phyloP scores from a whole-genome alignment of 768 basidiomycete genomes.

The Polyporus arcularius region DNA sequence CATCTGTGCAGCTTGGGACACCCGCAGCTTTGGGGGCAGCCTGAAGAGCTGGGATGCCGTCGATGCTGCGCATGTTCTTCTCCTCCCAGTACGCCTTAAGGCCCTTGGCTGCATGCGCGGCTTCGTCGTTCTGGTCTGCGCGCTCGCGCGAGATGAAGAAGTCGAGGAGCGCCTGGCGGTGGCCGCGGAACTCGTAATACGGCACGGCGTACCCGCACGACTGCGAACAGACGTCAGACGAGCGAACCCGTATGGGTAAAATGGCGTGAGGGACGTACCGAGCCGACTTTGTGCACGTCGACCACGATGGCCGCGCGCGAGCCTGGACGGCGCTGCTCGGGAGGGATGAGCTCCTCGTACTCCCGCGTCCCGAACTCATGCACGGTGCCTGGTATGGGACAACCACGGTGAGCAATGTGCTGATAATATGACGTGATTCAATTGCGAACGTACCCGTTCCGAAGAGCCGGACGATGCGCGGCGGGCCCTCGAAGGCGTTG shows the following conservation, averaged over 20 bases:
- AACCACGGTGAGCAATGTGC: not conserved
- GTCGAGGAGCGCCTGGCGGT: slow-evolving; percentile 54
- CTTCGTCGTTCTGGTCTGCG: slow-evolving; percentile 35
- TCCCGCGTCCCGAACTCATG: slow-evolving; percentile 66
- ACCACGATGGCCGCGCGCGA: slow-evolving; percentile 63
- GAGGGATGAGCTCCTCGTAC: slow-evolving; percentile 53
- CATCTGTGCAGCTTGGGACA: not conserved
- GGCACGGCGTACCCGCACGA: slow-evolving; percentile 71
- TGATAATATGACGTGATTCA: too few species aligned
- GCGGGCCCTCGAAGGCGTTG: slow-evolving; percentile 59
- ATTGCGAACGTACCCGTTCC: slow-evolving; percentile 47
- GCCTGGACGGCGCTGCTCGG: slow-evolving; percentile 49
- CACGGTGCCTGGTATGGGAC: slow-evolving; percentile 44
- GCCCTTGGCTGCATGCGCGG: slow-evolving; percentile 37
- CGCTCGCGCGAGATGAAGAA: slow-evolving; percentile 47
- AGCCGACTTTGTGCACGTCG: slow-evolving; percentile 60
- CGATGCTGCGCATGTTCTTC: slow-evolving; percentile 52
- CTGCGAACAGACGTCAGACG: slow-evolving; percentile 35
- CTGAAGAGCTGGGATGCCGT: slow-evolving; percentile 54
- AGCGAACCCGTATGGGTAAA: slow-evolving; percentile 20
- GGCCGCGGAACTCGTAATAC: slow-evolving; percentile 54
- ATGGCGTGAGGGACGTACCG: slow-evolving; percentile 32
- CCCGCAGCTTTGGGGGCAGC: slow-evolving; percentile 29
- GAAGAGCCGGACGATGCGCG: slow-evolving; percentile 59
- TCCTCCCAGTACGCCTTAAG: slow-evolving; percentile 57